Conservation (phyloP, 169 alveolate species). For the Plasmodium malariae region DNA sequence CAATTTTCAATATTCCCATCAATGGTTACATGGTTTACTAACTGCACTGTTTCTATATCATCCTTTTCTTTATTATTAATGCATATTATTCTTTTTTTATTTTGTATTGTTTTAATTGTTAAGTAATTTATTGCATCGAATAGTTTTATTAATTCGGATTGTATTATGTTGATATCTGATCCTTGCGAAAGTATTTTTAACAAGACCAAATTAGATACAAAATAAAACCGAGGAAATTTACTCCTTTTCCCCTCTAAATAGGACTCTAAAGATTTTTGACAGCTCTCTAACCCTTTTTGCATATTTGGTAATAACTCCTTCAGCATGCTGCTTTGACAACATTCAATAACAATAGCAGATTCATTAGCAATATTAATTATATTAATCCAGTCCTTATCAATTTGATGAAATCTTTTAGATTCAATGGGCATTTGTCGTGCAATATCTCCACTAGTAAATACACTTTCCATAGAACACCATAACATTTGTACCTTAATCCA, state of each 20-base stretch:
- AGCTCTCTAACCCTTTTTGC: slow-evolving; percentile 94
- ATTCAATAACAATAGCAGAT: slow-evolving; percentile 93
- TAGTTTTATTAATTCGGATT: slow-evolving; percentile 95
- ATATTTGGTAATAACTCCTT: slow-evolving; percentile 94
- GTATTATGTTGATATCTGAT: slow-evolving; percentile 95
- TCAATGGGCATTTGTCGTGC: slow-evolving; percentile 98
- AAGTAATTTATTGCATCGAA: slow-evolving; percentile 96
- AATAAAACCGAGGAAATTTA: slow-evolving; percentile 98
- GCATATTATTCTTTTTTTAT: slow-evolving; percentile 81
- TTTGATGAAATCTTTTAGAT: slow-evolving; percentile 95
- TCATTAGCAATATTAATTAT: slow-evolving; percentile 97
- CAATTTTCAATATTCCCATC: slow-evolving; percentile 98
- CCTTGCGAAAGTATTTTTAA: slow-evolving; percentile 96
- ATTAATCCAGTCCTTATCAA: slow-evolving; percentile 95
- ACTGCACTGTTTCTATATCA: slow-evolving; percentile 92
- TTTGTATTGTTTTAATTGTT: slow-evolving; percentile 86
- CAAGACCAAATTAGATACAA: slow-evolving; percentile 95
- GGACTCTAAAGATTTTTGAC: slow-evolving; percentile 95
- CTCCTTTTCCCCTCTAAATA: slow-evolving; percentile 97
- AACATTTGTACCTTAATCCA: slow-evolving; percentile 97
- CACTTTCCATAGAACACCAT: slow-evolving; percentile 97
- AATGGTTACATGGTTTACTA: slow-evolving; percentile 93
- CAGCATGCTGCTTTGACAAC: slow-evolving; percentile 96
- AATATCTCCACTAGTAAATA: slow-evolving; percentile 98
- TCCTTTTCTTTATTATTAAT: slow-evolving; percentile 89